These are phyloP conservation scores for Kluyveromyces lactis DNA, from an alignment of 805 yeast species.

Conservation along the genomic window DNA sequence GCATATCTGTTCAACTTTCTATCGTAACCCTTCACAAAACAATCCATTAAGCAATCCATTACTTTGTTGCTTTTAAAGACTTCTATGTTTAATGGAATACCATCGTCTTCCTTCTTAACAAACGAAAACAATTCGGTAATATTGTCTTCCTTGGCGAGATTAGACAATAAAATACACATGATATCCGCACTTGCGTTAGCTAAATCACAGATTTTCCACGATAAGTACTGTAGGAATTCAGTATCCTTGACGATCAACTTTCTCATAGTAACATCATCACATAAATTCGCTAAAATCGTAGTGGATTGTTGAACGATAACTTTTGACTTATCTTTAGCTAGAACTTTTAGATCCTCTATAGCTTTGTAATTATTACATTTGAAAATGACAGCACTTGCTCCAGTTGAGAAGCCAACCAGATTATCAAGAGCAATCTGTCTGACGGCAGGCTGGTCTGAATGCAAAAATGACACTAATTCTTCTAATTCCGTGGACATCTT, in stretches of 20 bases:
- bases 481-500: slow-evolving; percentile 45
- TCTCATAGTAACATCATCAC: slow-evolving; percentile 62
- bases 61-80: slow-evolving; percentile 51
- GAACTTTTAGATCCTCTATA: slow-evolving; percentile 57
- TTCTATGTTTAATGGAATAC: slow-evolving; percentile 32
- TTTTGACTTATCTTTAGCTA: slow-evolving; percentile 47
- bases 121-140: slow-evolving; percentile 45
- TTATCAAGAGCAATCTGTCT: slow-evolving; percentile 80
- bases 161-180: slow-evolving; percentile 75
- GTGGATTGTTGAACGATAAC: slow-evolving; percentile 56
- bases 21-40: slow-evolving; percentile 79
- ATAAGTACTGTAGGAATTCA: slow-evolving; percentile 42
- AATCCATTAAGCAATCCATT: slow-evolving; percentile 78
- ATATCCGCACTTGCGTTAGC: slow-evolving; percentile 67
- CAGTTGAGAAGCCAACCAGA: slow-evolving; percentile 72
- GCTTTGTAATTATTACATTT: slow-evolving; percentile 62
- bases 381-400: slow-evolving; percentile 58
- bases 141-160: slow-evolving; percentile 70
- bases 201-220: slow-evolving; percentile 43
- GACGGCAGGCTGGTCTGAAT: slow-evolving; percentile 70
- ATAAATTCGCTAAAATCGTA: slow-evolving; percentile 75
- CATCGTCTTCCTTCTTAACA: slow-evolving; percentile 21
- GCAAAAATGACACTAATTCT: slow-evolving; percentile 70
- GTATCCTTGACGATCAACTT: slow-evolving; percentile 57
- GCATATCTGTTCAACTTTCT: slow-evolving; percentile 64